Evolutionary conservation across 768 basidiomycete genomes (phyloP).

Genomic region (Collybia nuda): DNA sequence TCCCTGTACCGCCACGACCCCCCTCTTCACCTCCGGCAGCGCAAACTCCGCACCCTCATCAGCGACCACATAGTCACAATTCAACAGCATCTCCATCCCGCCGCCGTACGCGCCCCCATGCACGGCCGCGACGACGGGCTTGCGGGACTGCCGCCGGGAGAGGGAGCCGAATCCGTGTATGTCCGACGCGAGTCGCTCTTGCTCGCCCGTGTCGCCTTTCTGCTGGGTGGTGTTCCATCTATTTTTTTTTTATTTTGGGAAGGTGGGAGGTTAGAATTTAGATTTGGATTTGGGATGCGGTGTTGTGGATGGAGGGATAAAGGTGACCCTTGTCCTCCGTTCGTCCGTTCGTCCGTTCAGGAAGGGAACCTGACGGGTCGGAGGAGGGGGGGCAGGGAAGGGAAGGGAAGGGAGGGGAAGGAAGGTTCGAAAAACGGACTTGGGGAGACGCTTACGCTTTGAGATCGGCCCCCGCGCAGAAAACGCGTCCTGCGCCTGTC

Average conservation of each 20-base stretch:
- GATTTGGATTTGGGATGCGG: too few relatives aligned
- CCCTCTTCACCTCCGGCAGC: constrained; percentile 76
- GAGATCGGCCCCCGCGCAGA: constrained; percentile 82
- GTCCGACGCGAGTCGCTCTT: constrained; percentile 35
- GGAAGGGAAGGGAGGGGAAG: background rate
- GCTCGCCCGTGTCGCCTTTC: constrained; percentile 41
- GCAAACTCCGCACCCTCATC: constrained; percentile 67
- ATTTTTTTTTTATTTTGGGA: too few relatives aligned
- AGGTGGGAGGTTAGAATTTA: too few relatives aligned
- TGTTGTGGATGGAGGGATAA: too few relatives aligned
- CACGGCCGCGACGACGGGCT: constrained; percentile 82
- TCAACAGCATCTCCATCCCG: constrained; percentile 66
- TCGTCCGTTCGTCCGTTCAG: too few relatives aligned
- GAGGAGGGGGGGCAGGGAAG: background rate
- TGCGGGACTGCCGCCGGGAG: constrained; percentile 64
- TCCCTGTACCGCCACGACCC: constrained; percentile 72
- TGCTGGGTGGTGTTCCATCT: constrained; percentile 65
- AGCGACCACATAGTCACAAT: constrained; percentile 78
- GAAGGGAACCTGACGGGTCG: too few relatives aligned
- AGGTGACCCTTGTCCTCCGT: too few relatives aligned
- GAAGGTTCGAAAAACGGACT: constrained; percentile 1
- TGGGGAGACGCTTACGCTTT: constrained; percentile 57
- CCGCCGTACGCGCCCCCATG: constrained; percentile 73
- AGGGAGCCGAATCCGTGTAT: constrained; percentile 70
- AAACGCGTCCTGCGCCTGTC: constrained; percentile 70